Conservation (phyloP, 2,329 filamentous ascomycete species). For the Septoria linicola region DNA sequence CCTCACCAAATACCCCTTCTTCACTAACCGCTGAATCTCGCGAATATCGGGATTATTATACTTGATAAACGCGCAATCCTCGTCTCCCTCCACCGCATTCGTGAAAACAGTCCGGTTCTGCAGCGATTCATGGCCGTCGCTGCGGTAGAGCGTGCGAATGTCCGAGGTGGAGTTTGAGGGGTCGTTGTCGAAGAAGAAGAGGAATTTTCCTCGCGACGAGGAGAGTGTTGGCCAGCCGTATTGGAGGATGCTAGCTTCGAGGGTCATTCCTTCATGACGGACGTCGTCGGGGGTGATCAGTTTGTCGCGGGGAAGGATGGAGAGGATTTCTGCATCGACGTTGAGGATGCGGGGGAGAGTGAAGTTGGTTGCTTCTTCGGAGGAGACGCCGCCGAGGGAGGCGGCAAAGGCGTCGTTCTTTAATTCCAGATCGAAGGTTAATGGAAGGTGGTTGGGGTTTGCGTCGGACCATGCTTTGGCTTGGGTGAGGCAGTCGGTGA, state of each 20-base stretch:
- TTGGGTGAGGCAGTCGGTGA: constrained; percentile 46
- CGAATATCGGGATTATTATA: constrained; percentile 47
- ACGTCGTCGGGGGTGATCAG: constrained; percentile 52
- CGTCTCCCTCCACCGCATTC: constrained; percentile 47
- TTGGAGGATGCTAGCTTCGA: constrained; percentile 49
- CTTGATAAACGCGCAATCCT: constrained; percentile 53
- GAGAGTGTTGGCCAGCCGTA: constrained; percentile 52
- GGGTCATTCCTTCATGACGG: constrained; percentile 42
- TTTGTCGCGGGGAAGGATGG: constrained; percentile 42
- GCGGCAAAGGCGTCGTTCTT: constrained; percentile 45
- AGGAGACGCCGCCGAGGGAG: constrained; percentile 39
- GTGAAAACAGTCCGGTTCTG: constrained; percentile 52
- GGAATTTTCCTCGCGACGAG: constrained; percentile 46
- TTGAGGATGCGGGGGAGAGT: constrained; percentile 44
- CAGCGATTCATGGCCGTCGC: constrained; percentile 37
- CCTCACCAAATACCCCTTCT: constrained; percentile 51
- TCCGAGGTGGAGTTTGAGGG: constrained; percentile 37
- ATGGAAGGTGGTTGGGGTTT: constrained; percentile 47
- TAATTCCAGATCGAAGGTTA: constrained; percentile 53
- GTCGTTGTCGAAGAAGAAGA: constrained; percentile 55
- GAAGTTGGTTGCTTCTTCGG: constrained; percentile 46
- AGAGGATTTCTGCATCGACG: constrained; percentile 51
- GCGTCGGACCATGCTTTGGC: constrained; percentile 49
- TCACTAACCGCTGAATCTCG: constrained; percentile 48
- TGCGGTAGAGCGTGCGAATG: constrained; percentile 44